Evolutionary conservation across 2,329 filamentous ascomycete genomes (phyloP).

Genomic region (Trichoderma harzianum): DNA sequence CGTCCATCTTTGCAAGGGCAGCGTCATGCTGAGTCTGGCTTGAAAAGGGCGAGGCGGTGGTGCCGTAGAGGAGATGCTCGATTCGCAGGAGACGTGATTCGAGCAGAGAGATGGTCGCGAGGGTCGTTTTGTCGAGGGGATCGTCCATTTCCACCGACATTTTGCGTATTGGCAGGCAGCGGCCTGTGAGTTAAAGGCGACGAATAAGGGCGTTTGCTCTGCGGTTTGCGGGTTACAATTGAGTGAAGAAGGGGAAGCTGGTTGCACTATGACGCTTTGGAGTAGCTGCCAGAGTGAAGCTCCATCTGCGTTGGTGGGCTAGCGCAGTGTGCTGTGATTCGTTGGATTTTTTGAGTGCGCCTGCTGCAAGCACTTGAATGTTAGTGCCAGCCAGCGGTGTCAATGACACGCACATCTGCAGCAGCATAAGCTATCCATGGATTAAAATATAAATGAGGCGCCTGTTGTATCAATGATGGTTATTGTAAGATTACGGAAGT

Average conservation of each 20-base stretch:
- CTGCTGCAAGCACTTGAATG: neutral
- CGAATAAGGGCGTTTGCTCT: neutral
- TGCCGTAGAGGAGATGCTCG: conserved; percentile 57
- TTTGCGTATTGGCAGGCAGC: neutral
- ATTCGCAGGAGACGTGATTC: conserved; percentile 58
- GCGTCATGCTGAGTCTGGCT: conserved; percentile 36
- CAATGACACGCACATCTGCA: neutral
- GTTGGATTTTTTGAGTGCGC: neutral
- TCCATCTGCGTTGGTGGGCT: neutral
- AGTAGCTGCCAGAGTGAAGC: neutral
- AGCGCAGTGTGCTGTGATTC: conserved; percentile 3
- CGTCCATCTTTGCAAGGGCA: conserved; percentile 43
- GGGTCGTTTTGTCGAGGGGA: conserved; percentile 49
- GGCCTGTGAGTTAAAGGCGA: neutral
- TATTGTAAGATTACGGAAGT: neutral
- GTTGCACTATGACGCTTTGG: conserved; percentile 9
- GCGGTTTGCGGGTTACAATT: neutral
- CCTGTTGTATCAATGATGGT: neutral
- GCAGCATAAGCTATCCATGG: neutral
- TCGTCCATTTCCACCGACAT: conserved; percentile 29
- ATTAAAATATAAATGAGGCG: neutral
- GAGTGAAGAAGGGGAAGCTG: neutral
- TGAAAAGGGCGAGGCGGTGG: conserved; percentile 31
- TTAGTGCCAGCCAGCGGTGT: neutral
- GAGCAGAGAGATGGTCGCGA: conserved; percentile 54